Conservation (phyloP, 1,284 basidiomycete genomes). For the Ceratorhiza oryzae-sativae region DNA sequence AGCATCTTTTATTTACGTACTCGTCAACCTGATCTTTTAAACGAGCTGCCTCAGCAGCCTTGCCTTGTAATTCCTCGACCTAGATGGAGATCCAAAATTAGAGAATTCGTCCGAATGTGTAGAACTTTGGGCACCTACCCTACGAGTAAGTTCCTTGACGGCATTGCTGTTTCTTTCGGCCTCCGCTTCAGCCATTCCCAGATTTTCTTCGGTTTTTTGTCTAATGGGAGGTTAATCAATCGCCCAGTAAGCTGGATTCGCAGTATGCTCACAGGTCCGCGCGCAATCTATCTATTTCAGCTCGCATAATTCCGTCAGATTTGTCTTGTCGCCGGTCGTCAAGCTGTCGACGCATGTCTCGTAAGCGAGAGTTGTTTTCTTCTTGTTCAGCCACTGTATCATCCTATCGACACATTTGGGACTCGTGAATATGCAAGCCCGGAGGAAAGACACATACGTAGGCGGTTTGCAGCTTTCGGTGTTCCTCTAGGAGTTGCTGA, state of each 20-base stretch:
- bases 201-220: slow-evolving; percentile 88
- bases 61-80: slow-evolving; percentile 80
- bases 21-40: slow-evolving; percentile 96
- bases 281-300: slow-evolving; percentile 80
- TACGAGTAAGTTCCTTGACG: slow-evolving; percentile 75
- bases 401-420: slow-evolving; percentile 51
- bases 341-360: slow-evolving; percentile 63
- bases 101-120: neutral
- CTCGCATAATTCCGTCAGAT: slow-evolving; percentile 70
- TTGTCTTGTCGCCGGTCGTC: slow-evolving; percentile 70
- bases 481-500: slow-evolving; percentile 76
- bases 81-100: slow-evolving; percentile 41
- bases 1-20: slow-evolving; percentile 59
- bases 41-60: slow-evolving; percentile 77
- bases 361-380: slow-evolving; percentile 65
- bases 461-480: slow-evolving; percentile 71
- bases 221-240: slow-evolving; percentile 53
- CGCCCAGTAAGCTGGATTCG: neutral
- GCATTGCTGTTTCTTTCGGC: slow-evolving; percentile 76
- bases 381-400: slow-evolving; percentile 75
- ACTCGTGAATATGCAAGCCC: neutral
- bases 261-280: slow-evolving; percentile 73
- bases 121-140: slow-evolving; percentile 50
- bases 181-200: slow-evolving; percentile 78
- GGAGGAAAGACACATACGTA: slow-evolving; percentile 50